A percentile compares a stretch with the other conserved stretches of the same genome.
Conservation (phyloP, 2,329 filamentous ascomycete genomes). For the Talaromyces verruculosus region DNA sequence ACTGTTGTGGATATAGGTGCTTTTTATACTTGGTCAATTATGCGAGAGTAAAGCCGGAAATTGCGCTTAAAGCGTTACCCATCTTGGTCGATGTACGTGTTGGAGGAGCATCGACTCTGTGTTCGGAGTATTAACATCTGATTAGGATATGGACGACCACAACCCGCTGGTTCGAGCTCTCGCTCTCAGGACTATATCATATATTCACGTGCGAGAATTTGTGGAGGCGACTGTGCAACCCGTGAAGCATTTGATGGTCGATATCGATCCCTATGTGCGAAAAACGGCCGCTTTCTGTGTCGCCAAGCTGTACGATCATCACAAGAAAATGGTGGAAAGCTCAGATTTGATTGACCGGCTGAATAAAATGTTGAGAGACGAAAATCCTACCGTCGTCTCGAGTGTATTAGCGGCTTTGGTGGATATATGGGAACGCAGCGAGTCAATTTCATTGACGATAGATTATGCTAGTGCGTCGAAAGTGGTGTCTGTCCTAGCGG, state of each 20-base stretch:
- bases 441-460: conserved; percentile 96
- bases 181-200: conserved; percentile 91
- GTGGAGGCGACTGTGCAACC: conserved; percentile 86
- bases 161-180: conserved; percentile 92
- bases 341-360: conserved; percentile 91
- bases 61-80: conserved; percentile 88
- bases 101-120: too few species aligned
- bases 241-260: conserved; percentile 77
- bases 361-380: conserved; percentile 85
- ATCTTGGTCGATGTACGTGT: conserved; percentile 70
- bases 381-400: conserved; percentile 96
- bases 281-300: conserved; percentile 97
- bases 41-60: conserved; percentile 87
- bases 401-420: conserved; percentile 87
- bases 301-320: conserved; percentile 96
- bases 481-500: conserved; percentile 91
- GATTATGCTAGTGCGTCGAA: conserved; percentile 97
- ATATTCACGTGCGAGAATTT: conserved; percentile 94
- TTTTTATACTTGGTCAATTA: conserved; percentile 98
- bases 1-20: conserved; percentile 67
- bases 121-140: too few species aligned
- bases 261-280: conserved; percentile 90
- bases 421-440: conserved; percentile 98
- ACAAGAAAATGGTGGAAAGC: conserved; percentile 81
- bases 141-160: conserved; percentile 82